Evolutionary conservation across 164 flowering plant genomes (phyloP), one percentile per base, ranked within the genome.

Genomic region (Nelumbo lutea): DNA sequence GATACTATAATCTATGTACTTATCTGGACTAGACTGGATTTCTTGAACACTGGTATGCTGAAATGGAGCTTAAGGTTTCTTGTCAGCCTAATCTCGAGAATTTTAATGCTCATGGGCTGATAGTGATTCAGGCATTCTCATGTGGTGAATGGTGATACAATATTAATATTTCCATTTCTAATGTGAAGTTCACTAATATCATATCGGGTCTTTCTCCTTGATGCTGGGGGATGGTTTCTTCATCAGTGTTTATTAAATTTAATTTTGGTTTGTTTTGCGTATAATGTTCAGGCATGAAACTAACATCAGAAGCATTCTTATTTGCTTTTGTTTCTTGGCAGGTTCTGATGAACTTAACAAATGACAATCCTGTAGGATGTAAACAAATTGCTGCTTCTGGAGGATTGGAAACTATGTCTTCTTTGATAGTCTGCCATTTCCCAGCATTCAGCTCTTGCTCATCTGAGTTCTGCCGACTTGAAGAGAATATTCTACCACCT

Each of bases 261-360:
- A 42, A 41, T 68, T 62, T 55, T 51, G 59, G 9, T 56, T 27
- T 45, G 59, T 15, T 15, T 47, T 57, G 10, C 27, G 4, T 9
- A 45, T 6, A 51, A 3, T 75, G 59, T 64, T 15, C 14, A 59
- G 15, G 66, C 59, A n/a, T 44, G 40, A 55, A 14, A 42, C 52
- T 15, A 50, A 63, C 56, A 5, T 52, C 57, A 14, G 55, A 42
- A 61, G 44, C 66, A 53, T 27, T 27, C 39, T 41, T 39, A 41
- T 44, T 59, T 51, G 27, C 48, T 63, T 70, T 69, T 42, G 15
- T 59, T 66, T 56, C 52, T 76, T 82, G 65, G 72, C 88, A 95
- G 99, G 99, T 89, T 74, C 79, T 95, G 70, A 90, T 95, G 97
- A 95, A 95, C 79, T 83, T 95, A 70, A 86, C 99, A 65, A 95